Evolutionary conservation across 169 alveolate genomes (phyloP), one percentile per base, ranked within the genome.

Genomic region (Plasmodium vivax): DNA sequence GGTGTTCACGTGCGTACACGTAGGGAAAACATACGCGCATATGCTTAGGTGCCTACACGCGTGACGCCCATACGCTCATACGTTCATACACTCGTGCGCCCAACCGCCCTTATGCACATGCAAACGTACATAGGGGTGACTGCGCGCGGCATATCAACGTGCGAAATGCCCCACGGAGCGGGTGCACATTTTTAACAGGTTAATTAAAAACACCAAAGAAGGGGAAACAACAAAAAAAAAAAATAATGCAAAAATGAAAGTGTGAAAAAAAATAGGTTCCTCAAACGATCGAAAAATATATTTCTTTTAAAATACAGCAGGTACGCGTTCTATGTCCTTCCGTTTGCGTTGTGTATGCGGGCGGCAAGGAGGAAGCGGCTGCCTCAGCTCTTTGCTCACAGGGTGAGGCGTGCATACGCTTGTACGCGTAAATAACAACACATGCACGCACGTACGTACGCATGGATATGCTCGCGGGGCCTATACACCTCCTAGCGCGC

Each of bases 171-270:
- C 27, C 51, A 41, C 38, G 90, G 72, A 85, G 41, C 54, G 62
- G 82, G 94, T 88, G 81, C 94, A 88, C 82, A 71, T 58, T 56
- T 79, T 88, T 62, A 56, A 54, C 7, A 82, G 41, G 58, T 30
- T 32, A 85, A 73, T 30, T 73, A 74, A 43, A 30, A 74, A 85
- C 56, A 85, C 23, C 27, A 62, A 58, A 32, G 38, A 82, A 14
- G 68, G 41, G 38, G 34, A 12, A 82, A 82, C 77, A 14, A 32
- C 7, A 27, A 47, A 74, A 45, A 45, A 73, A 62, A 2, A 30
- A 56, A n/a, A 74, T 47, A 85, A 68, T 7, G 38, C 34, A 62
- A 62, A 47, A 47, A 9, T 47, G n/a, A 10, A 47, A 47, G 58
- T 47, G n/a, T 47, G 58, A 47, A 47, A 47, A 47, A 47, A 47